Conservation (phyloP, 192 early-diverging fungal genomes). For the Coemansia sp. region DNA sequence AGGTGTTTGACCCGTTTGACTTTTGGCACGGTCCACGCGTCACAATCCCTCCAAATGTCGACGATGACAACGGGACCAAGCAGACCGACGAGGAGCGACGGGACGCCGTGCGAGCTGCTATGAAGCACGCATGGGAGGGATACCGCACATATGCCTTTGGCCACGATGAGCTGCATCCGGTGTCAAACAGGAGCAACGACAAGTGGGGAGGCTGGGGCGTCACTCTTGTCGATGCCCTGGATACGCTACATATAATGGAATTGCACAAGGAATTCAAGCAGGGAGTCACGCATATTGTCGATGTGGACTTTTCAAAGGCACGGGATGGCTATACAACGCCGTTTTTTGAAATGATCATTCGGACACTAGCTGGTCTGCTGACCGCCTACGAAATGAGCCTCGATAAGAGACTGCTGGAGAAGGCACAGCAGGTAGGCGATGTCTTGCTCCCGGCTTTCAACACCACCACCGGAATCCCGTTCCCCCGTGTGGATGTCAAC, state of each 20-base stretch:
- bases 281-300: conserved; percentile 62
- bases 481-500: conserved; percentile 57
- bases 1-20: conserved; percentile 30
- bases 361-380: conserved; percentile 76
- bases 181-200: conserved; percentile 37
- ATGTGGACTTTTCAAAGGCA: conserved; percentile 56
- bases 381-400: conserved; percentile 79
- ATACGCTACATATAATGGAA: conserved; percentile 84
- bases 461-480: conserved; percentile 70
- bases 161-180: conserved; percentile 48
- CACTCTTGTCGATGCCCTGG: conserved; percentile 83
- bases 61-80: conserved; percentile 15
- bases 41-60: conserved; percentile 25
- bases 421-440: conserved; percentile 67
- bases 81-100: conserved; percentile 30
- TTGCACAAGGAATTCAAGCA: conserved; percentile 73
- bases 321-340: conserved; percentile 47
- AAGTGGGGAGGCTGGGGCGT: conserved; percentile 53
- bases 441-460: conserved; percentile 70
- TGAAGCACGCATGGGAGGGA: conserved; percentile 50
- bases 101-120: conserved; percentile 32
- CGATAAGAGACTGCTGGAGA: conserved; percentile 63
- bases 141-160: conserved; percentile 47
- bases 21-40: conserved; percentile 27
- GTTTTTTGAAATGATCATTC: conserved; percentile 84